Percentiles rank a stretch among this genome's conserved stretches.
These are phyloP conservation scores for Podila horticola DNA, from an alignment of 192 early-diverging fungal genomes.

Conservation along the genomic window DNA sequence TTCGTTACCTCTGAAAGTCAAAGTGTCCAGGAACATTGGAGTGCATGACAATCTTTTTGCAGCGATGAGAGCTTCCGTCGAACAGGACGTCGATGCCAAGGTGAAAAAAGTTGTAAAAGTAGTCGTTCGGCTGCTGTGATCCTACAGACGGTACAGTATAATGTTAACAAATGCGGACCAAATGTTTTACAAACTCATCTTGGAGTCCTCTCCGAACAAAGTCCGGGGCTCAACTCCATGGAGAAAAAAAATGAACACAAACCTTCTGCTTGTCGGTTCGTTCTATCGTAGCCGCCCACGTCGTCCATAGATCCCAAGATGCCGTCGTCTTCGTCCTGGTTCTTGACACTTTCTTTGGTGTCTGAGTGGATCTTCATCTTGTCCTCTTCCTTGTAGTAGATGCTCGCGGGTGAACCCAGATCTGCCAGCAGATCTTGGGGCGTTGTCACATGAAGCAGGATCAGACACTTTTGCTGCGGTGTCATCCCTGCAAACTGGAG, in stretches of 20 bases:
- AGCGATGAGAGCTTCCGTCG: slow-evolving; percentile 70
- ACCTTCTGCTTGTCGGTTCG: slow-evolving; percentile 28
- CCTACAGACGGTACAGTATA: slow-evolving; percentile 3
- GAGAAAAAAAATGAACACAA: too few relatives aligned
- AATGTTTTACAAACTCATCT: too few relatives aligned
- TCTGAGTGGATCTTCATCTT: slow-evolving; percentile 77
- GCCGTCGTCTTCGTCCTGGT: slow-evolving; percentile 36
- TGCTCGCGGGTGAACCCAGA: slow-evolving; percentile 69
- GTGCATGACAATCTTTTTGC: slow-evolving; percentile 80
- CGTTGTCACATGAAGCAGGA: slow-evolving; percentile 63
- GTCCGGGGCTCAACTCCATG: neutral
- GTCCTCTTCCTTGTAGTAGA: slow-evolving; percentile 76
- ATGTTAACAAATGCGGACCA: too few relatives aligned
- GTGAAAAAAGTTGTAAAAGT: slow-evolving; percentile 83
- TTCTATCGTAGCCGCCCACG: slow-evolving; percentile 24
- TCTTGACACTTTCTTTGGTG: slow-evolving; percentile 23
- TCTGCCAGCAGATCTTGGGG: slow-evolving; percentile 79
- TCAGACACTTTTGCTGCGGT: slow-evolving; percentile 34
- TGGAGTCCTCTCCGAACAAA: slow-evolving; percentile 1
- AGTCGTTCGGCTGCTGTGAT: slow-evolving; percentile 64
- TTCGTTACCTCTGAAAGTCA: slow-evolving; percentile 70
- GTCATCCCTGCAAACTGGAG: slow-evolving; percentile 49
- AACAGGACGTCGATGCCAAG: slow-evolving; percentile 80
- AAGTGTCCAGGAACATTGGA: slow-evolving; percentile 76
- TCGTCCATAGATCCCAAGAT: slow-evolving; percentile 50